Base-by-base conservation (phyloP, 2,329 filamentous ascomycete genomes). In the Penicillium sp. region DNA sequence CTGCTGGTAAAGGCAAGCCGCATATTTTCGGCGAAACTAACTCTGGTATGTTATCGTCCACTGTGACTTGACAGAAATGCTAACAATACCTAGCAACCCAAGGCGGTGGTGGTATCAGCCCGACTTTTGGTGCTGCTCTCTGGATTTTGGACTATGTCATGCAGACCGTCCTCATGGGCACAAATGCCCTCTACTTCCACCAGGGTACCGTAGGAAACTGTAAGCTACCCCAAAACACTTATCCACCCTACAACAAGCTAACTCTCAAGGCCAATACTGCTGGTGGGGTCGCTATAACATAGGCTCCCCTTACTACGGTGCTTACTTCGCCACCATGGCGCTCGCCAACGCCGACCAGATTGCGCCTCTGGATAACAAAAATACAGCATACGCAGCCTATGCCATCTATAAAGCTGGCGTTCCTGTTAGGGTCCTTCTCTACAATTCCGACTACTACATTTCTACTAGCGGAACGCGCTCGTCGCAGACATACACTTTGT, bases 271-370 rank as follows among this genome's bases (percentile, higher is more conserved):
- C 59, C 75, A 78, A 60, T 81, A 81, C 63, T 79, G 78, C 66
- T 81, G 76, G 72, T 81, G 77, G 75, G 78, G 77, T 3, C 70
- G 77, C 3, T 80, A 81, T 61, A 74, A 68, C 42, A 82, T 82
- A 73, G 80, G 80, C 0, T 75, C 79, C 0, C 80, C 82, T 0
- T 84, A 82, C 64, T 83, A 81, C 55, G 81, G 81, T 4, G 81
- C 81, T 0, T 80, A 79, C 47, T 77, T 77, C 3, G 80, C 80
- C 1, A 75, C 77, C 2, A 75, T 78, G n/a, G 68, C 79, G 1
- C 65, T 82, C 29, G 78, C 79, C 1, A 72, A 75, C 0, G 79
- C 77, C 0, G 67, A 73, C n/a, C 66, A 76, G 43, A 69, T 83
- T 48, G 76, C 79, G 0, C 75, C 77, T 0, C 68, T 83, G 19